These are phyloP conservation scores for Podaxis rugospora DNA, from an alignment of 768 basidiomycete species.

Conservation along the genomic window DNA sequence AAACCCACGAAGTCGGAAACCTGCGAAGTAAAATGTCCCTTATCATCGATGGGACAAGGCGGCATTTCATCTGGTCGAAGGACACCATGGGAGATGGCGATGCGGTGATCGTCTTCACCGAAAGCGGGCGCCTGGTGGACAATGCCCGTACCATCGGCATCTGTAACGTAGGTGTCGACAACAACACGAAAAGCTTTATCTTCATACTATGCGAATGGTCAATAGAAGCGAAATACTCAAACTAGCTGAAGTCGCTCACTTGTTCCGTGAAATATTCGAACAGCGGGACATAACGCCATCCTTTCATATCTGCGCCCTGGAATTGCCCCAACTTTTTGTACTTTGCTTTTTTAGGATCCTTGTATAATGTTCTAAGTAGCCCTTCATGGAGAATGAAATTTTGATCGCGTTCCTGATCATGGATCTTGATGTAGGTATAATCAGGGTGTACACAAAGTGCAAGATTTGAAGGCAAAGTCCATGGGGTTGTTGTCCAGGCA, in stretches of 20 bases:
- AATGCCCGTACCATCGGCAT: conserved; percentile 92
- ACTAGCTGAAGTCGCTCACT: conserved; percentile 35
- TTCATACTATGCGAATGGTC: conserved; percentile 58
- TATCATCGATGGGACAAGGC: conserved; percentile 93
- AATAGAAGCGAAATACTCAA: background rate
- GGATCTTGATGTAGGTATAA: conserved; percentile 94
- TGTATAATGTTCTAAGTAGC: conserved; percentile 85
- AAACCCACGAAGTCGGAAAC: conserved; percentile 87
- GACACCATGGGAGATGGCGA: conserved; percentile 81
- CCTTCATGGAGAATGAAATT: conserved; percentile 93
- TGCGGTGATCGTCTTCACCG: conserved; percentile 97
- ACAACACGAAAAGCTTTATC: conserved; percentile 89
- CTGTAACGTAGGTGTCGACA: conserved; percentile 90
- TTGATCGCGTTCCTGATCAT: conserved; percentile 79
- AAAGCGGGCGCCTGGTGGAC: conserved; percentile 99
- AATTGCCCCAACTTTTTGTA: conserved; percentile 88
- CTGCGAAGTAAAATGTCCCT: conserved; percentile 80
- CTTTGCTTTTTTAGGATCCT: conserved; percentile 95
- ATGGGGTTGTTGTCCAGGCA: conserved; percentile 99
- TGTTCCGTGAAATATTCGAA: conserved; percentile 97
- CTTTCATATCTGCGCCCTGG: conserved; percentile 90
- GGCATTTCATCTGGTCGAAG: conserved; percentile 89
- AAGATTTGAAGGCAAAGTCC: conserved; percentile 96
- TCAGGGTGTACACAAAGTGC: conserved; percentile 95
- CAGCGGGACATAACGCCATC: conserved; percentile 91